Conservation (phyloP, 2,329 filamentous ascomycete genomes). For the Emmonsia crescens region DNA sequence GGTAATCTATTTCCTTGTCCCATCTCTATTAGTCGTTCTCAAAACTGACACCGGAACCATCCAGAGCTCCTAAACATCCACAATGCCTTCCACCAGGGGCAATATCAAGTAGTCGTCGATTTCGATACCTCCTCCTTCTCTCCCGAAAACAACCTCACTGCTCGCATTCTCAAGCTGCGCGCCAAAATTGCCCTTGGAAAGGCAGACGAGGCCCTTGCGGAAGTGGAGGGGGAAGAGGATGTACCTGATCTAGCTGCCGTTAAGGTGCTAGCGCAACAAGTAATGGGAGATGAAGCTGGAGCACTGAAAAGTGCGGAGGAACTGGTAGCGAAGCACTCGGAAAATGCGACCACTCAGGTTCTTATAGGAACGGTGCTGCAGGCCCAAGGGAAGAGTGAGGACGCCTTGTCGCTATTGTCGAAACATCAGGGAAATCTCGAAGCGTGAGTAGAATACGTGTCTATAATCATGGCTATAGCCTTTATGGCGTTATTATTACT, state of each 20-base stretch:
- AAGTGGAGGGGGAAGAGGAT: conserved; percentile 52
- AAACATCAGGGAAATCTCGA: conserved; percentile 75
- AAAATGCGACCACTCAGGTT: conserved; percentile 73
- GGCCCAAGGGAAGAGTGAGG: conserved; percentile 68
- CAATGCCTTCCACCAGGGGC: conserved; percentile 60
- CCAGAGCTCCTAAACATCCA: conserved; percentile 57
- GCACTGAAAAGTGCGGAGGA: conserved; percentile 55
- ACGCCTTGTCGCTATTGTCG: conserved; percentile 66
- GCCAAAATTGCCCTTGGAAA: conserved; percentile 75
- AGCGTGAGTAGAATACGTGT: conserved; percentile 46
- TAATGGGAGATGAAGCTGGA: conserved; percentile 48
- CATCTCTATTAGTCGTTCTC: conserved; percentile 5
- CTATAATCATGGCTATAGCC: background rate
- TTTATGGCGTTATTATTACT: background rate
- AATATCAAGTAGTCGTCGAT: conserved; percentile 76
- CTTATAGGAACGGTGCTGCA: conserved; percentile 73
- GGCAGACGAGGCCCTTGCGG: conserved; percentile 58
- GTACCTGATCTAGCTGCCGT: conserved; percentile 68
- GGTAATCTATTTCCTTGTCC: conserved; percentile 30
- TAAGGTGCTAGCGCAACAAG: conserved; percentile 60
- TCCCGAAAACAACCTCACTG: conserved; percentile 62
- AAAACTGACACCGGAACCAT: conserved; percentile 14
- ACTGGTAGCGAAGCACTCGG: conserved; percentile 54
- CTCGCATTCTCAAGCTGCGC: conserved; percentile 67
- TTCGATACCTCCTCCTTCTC: conserved; percentile 75